Conservation (phyloP, 108 stramenopile genomes). For the Cyclotella atomus region DNA sequence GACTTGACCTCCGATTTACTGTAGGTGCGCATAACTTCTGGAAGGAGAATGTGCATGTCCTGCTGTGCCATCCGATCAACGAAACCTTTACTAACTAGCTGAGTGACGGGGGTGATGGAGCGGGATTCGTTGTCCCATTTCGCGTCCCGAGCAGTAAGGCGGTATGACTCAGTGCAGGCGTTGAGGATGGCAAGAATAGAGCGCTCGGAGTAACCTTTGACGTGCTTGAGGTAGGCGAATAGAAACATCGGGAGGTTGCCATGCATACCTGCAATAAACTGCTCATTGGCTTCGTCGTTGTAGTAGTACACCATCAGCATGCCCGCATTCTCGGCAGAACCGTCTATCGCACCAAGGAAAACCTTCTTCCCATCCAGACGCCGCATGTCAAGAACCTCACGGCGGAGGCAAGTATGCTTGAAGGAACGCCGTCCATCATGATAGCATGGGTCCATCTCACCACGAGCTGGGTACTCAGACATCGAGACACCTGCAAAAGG, state of each 20-base stretch:
- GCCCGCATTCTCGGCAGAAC: background rate
- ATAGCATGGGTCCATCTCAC: background rate
- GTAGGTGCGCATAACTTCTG: background rate
- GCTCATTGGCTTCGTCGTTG: background rate
- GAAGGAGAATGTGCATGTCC: background rate
- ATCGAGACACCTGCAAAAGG: background rate
- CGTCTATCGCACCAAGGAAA: constrained; percentile 1
- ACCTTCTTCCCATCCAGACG: constrained; percentile 1
- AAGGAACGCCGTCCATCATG: background rate
- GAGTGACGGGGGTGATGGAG: background rate
- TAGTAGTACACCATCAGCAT: background rate
- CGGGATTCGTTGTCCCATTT: background rate
- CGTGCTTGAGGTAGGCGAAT: background rate
- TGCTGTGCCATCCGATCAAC: background rate
- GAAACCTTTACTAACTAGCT: background rate
- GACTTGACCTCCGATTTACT: background rate
- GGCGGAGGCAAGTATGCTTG: background rate
- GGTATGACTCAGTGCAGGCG: background rate
- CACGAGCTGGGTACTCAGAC: background rate
- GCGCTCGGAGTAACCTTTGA: background rate
- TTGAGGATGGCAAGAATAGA: background rate
- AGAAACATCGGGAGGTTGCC: background rate
- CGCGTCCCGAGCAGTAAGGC: background rate
- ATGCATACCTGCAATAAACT: background rate
- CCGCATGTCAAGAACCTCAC: background rate